Conservation (phyloP, 768 basidiomycete genomes). For the Mycena vulgaris region DNA sequence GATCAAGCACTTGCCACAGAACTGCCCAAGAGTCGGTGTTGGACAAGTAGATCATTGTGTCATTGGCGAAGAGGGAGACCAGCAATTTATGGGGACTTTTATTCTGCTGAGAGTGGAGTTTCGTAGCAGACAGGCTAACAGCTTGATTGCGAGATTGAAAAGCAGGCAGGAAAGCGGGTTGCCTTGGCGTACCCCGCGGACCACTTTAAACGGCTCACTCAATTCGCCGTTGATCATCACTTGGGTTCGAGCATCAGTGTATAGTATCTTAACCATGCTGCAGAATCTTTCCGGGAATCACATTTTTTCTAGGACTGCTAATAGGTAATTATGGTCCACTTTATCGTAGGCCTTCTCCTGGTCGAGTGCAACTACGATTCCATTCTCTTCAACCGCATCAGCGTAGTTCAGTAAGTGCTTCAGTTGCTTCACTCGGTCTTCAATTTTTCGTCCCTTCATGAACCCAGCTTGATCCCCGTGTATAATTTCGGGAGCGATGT, state of each 20-base stretch:
- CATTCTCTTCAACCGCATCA: too few relatives aligned
- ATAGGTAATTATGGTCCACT: conserved; percentile 16
- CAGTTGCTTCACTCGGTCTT: too few relatives aligned
- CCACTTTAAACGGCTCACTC: conserved; percentile 15
- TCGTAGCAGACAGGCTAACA: conserved; percentile 27
- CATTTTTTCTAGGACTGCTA: conserved; percentile 4
- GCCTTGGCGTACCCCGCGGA: conserved; percentile 9
- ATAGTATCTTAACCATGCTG: too few relatives aligned
- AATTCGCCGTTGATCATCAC: conserved; percentile 25
- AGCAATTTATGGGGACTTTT: conserved; percentile 35
- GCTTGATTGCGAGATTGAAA: too few relatives aligned
- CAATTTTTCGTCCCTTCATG: conserved; percentile 36
- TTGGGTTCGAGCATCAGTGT: conserved; percentile 6
- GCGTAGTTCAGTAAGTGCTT: too few relatives aligned
- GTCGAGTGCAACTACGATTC: too few relatives aligned
- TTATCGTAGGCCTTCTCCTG: too few relatives aligned
- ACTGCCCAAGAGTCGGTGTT: conserved; percentile 1
- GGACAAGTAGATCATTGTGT: conserved; percentile 42
- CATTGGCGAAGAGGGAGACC: conserved; percentile 46
- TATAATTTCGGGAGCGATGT: conserved; percentile 25
- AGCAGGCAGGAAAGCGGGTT: conserved; percentile 21
- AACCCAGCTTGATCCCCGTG: conserved; percentile 50
- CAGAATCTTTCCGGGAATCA: conserved; percentile 4
- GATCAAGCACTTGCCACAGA: conserved; percentile 26
- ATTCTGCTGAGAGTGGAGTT: conserved; percentile 39